phyloP scores from a whole-genome alignment of 2,329 filamentous ascomycete genomes.

The Diaporthe ilicicola region DNA sequence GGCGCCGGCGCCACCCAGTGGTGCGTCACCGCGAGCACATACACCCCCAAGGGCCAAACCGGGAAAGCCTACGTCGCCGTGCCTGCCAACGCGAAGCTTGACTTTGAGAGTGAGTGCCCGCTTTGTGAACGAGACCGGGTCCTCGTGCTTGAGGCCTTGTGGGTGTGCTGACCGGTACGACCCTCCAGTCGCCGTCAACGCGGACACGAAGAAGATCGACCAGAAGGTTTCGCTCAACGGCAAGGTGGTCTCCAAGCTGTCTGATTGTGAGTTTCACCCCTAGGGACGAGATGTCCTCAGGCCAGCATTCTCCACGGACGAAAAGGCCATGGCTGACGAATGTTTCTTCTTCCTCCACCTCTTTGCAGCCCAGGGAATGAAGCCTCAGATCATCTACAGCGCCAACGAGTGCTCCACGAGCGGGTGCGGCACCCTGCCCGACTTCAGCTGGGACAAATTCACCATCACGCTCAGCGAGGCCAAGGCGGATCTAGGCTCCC shows the following conservation, averaged over 20 bases:
- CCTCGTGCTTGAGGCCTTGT: no score
- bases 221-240: slow-evolving; percentile 31
- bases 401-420: slow-evolving; percentile 26
- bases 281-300: not conserved
- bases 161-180: not conserved
- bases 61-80: slow-evolving; percentile 21
- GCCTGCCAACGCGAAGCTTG: slow-evolving; percentile 17
- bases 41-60: slow-evolving; percentile 25
- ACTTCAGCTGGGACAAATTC: slow-evolving; percentile 28
- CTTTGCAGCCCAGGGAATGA: slow-evolving; percentile 25
- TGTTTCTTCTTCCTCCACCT: not conserved
- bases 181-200: slow-evolving; percentile 2
- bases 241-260: slow-evolving; percentile 29
- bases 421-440: slow-evolving; percentile 30
- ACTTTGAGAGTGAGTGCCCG: slow-evolving; percentile 24
- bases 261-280: slow-evolving; percentile 15
- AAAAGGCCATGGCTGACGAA: not conserved
- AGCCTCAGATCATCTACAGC: slow-evolving; percentile 31
- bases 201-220: slow-evolving; percentile 23
- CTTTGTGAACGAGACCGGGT: no score
- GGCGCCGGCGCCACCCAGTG: slow-evolving; percentile 8
- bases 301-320: not conserved
- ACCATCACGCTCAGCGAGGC: slow-evolving; percentile 27
- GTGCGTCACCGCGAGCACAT: slow-evolving; percentile 31
- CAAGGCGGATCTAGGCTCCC: slow-evolving; percentile 12